Evolutionary conservation across 2,329 filamentous ascomycete genomes (phyloP).

Genomic region (Fusarium agapanthi): DNA sequence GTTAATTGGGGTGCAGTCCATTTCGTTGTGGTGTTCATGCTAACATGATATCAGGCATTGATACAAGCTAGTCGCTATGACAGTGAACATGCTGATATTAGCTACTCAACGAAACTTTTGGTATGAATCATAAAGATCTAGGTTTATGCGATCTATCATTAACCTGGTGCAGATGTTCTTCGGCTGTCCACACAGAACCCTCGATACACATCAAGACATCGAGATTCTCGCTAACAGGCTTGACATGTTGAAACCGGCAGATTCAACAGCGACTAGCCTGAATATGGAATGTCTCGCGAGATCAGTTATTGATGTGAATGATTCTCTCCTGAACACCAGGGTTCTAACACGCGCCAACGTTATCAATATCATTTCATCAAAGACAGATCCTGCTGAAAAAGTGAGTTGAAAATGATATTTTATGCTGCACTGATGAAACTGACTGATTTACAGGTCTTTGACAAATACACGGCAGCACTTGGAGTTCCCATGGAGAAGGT

Average conservation of each 20-base stretch:
- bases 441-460: background rate
- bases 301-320: background rate
- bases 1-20: background rate
- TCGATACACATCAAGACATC: background rate
- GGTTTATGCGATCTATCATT: fast-evolving
- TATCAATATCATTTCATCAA: background rate
- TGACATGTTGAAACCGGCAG: background rate
- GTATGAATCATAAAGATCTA: background rate
- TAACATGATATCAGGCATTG: background rate
- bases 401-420: background rate
- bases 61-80: background rate
- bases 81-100: background rate
- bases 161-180: background rate
- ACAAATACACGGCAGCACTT: background rate
- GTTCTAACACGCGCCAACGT: background rate
- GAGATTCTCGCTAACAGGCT: background rate
- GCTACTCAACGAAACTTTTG: background rate
- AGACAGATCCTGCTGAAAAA: background rate
- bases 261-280: background rate
- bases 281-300: background rate
- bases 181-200: background rate
- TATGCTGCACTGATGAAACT: background rate
- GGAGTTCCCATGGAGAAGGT: background rate
- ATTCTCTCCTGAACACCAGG: background rate
- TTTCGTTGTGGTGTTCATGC: background rate